Conservation (phyloP, 129 eudicot genomes). For the Mikania micrantha region DNA sequence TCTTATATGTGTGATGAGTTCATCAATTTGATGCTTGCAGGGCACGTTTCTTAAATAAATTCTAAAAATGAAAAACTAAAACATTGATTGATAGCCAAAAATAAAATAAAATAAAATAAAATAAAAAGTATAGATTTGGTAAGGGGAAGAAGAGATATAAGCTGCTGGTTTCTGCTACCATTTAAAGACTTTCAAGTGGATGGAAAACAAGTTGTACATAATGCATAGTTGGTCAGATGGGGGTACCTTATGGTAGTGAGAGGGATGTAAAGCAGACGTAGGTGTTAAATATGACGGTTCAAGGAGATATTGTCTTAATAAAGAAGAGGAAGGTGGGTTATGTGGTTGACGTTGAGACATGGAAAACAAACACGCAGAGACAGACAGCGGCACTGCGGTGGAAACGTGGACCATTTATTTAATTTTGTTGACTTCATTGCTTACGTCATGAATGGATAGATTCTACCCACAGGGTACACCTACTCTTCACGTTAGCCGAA, state of each 20-base stretch:
- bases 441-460: neutral
- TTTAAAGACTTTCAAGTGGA: neutral
- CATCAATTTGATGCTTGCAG: neutral
- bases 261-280: too few relatives aligned
- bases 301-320: too few relatives aligned
- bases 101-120: too few relatives aligned
- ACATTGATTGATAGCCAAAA: too few relatives aligned
- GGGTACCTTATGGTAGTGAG: neutral
- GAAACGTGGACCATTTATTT: neutral
- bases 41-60: neutral
- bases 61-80: too few relatives aligned
- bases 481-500: too few relatives aligned
- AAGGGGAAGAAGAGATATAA: too few relatives aligned
- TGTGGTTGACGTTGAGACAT: neutral
- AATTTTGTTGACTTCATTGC: neutral
- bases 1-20: too few relatives aligned
- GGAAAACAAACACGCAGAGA: neutral
- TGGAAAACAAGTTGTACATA: neutral
- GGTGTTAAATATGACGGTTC: too few relatives aligned
- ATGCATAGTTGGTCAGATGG: neutral
- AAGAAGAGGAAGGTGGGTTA: neutral
- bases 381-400: neutral
- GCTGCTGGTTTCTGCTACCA: too few relatives aligned
- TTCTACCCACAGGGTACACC: too few relatives aligned
- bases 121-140: too few relatives aligned